Base-by-base conservation (phyloP, 495 filamentous ascomycete genomes). In the Penicillium dipodomyicola region DNA sequence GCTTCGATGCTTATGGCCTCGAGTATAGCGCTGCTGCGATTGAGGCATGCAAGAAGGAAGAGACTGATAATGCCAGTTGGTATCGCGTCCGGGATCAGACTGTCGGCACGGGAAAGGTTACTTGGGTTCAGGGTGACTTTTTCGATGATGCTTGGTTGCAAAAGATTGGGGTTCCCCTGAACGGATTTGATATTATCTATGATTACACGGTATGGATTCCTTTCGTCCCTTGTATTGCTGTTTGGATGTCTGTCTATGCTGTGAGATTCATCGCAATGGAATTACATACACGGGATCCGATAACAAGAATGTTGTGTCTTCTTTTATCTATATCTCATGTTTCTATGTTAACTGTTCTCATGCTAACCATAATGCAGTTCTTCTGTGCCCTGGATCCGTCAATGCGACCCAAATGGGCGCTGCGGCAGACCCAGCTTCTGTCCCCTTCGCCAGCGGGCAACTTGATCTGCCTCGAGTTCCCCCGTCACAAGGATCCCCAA, bases 381-480 rank as follows among this genome's bases (percentile, higher is more conserved):
- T 83, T 94, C 59, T 92, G 81, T 64, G 90, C 90, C n/a, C 77
- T 96, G 14, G 80, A 81, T 5, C 85, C 83, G 11, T 68, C 71
- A 0, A 64, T 87, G 39, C 82, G 91, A 14, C 81, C 87, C 4
- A 63, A 72, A n/a, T 96, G 90, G 90, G 84, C 87, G 10, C 72
- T 77, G 12, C 79, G 85, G 22, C 84, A 89, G 72, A 72, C 75
- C 4, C 72, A 87, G 54, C 80, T 94, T 20, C 78, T 93, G 29
- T 72, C 80, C 49, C 78, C 80, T 6, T 71, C 74, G 12, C 71
- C 70, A 7, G 70, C 69, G n/a, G 84, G 87, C 19, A 71, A 77
- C 32, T 72, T 96, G 45, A 80, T 94, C 41, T 94, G 91, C 64
- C 72, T 94, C 47, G 90, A 96, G 72, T 96, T 88, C 70, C 90